Conservation (phyloP, 257 asterid genomes). For the Echium plantagineum region DNA sequence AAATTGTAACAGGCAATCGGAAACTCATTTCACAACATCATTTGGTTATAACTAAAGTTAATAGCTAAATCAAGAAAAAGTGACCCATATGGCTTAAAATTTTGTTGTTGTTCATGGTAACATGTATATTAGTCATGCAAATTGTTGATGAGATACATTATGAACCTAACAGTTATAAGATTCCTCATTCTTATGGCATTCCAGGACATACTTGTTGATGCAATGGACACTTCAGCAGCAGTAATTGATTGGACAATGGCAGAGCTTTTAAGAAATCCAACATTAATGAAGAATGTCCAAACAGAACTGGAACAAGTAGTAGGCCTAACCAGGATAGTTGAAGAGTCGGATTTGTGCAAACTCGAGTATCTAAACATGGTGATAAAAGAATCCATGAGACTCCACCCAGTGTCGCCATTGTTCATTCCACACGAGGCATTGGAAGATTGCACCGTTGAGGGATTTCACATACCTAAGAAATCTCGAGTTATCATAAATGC, state of each 20-base stretch:
- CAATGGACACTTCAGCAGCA: slow-evolving; percentile 8
- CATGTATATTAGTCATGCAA: neutral
- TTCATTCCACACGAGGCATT: slow-evolving; percentile 5
- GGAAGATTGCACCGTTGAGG: slow-evolving; percentile 6
- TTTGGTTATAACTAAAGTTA: neutral
- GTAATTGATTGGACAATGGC: slow-evolving; percentile 6
- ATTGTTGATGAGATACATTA: neutral
- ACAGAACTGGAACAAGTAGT: slow-evolving; percentile 2
- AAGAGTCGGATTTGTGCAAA: neutral
- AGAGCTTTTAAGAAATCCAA: neutral
- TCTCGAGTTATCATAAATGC: neutral
- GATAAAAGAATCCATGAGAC: slow-evolving; percentile 4
- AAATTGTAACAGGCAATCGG: neutral
- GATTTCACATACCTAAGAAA: neutral
- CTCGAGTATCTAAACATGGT: slow-evolving; percentile 6
- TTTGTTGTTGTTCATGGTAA: neutral
- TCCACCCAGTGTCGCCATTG: slow-evolving; percentile 5
- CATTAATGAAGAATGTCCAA: slow-evolving; percentile 5
- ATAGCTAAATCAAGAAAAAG: too few species aligned
- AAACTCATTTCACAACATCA: neutral
- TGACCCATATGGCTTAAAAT: too few species aligned
- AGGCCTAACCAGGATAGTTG: slow-evolving; percentile 1
- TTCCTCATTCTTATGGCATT: neutral
- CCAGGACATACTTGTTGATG: slow-evolving; percentile 6
- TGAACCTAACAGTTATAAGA: neutral